These are phyloP conservation scores for Clarireedia hainanense DNA, from an alignment of 2,329 filamentous ascomycete species.

Conservation along the genomic window DNA sequence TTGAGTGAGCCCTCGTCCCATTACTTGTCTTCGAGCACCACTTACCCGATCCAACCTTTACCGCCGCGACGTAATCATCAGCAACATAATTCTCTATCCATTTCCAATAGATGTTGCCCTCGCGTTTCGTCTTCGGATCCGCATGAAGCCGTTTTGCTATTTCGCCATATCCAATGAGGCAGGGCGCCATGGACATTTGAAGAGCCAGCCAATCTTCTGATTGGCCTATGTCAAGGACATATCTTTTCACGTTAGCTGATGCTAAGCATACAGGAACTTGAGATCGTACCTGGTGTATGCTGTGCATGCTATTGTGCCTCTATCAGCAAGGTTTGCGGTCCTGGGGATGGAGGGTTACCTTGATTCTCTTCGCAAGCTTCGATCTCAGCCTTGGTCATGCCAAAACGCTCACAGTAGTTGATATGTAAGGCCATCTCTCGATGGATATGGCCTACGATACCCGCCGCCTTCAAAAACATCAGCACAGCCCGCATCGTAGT, in stretches of 20 bases:
- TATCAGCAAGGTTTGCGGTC: background rate
- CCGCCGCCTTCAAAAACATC: constrained; percentile 42
- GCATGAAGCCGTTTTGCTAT: constrained; percentile 65
- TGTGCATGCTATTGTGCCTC: constrained; percentile 49
- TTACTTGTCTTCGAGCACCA: background rate
- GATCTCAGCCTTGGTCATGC: constrained; percentile 66
- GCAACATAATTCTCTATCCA: constrained; percentile 89
- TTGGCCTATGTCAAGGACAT: constrained; percentile 81
- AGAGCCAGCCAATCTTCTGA: constrained; percentile 83
- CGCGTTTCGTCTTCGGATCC: constrained; percentile 50
- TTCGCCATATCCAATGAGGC: constrained; percentile 79
- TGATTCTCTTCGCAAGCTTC: constrained; percentile 65
- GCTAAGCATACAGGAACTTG: background rate
- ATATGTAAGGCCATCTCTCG: constrained; percentile 77
- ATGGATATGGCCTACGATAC: constrained; percentile 69
- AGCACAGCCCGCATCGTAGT: background rate
- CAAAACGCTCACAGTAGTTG: constrained; percentile 74
- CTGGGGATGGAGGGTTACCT: constrained; percentile 39
- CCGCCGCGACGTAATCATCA: constrained; percentile 68
- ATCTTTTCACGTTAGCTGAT: constrained; percentile 38
- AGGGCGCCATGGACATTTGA: constrained; percentile 77
- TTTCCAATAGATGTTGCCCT: constrained; percentile 71
- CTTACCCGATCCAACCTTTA: constrained; percentile 61
- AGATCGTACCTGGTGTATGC: constrained; percentile 55
- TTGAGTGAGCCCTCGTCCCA: too few species aligned